Evolutionary conservation across 371 early-diverging fungal species (phyloP).

Genomic region (Gilbertella persicaria): DNA sequence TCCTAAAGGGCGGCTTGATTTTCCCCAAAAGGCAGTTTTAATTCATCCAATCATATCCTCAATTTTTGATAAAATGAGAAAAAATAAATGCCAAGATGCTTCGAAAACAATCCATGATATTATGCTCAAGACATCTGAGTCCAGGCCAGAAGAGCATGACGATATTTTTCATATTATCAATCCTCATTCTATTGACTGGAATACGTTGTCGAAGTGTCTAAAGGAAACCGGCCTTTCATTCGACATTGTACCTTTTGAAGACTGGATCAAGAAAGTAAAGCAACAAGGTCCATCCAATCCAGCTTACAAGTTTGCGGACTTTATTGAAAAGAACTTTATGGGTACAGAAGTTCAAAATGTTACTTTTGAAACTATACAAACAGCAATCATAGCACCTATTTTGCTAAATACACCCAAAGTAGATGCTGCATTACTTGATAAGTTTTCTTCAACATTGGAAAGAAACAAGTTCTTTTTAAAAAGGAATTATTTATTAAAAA

Average conservation of each 20-base stretch:
- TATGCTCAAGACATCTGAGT: background rate
- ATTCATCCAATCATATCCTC: too few relatives aligned
- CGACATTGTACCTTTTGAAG: background rate
- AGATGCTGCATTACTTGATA: background rate
- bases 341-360: background rate
- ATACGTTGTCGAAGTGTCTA: background rate
- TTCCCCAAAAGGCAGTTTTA: too few relatives aligned
- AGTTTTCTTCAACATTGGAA: background rate
- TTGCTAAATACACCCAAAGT: background rate
- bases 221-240: background rate
- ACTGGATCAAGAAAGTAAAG: background rate
- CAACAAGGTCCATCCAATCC: background rate
- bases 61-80: too few relatives aligned
- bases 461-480: background rate
- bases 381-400: background rate
- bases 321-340: background rate
- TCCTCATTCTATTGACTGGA: background rate
- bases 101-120: background rate
- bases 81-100: too few relatives aligned
- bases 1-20: too few relatives aligned
- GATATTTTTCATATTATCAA: background rate
- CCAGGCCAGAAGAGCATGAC: background rate
- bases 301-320: background rate
- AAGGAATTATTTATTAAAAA: background rate
- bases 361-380: background rate